Conservation (phyloP, 305 asterid genomes). For the Fraxinus baroniana region DNA sequence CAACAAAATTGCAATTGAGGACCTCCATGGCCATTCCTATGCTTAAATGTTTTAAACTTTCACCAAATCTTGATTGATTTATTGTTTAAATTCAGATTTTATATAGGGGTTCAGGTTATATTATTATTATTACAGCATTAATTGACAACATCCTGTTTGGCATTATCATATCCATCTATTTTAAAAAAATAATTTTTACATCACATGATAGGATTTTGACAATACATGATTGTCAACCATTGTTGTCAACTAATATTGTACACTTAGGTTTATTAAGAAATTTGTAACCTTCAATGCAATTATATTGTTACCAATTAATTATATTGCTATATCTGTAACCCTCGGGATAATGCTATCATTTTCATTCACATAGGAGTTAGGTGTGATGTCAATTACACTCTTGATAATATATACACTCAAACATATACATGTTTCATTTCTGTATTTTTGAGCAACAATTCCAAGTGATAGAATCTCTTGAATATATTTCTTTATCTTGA, state of each 20-base stretch:
- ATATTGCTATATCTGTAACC: not conserved
- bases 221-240: no score
- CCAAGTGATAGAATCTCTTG: no score
- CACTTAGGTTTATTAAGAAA: not conserved
- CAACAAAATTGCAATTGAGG: not conserved
- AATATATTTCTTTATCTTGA: not conserved
- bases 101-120: not conserved
- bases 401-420: no score
- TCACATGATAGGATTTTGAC: no score
- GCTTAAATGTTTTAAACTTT: not conserved
- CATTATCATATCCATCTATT: no score
- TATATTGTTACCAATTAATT: not conserved
- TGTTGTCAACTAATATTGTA: no score
- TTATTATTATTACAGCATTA: not conserved
- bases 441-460: no score
- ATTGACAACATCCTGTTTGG: no score
- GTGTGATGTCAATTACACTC: not conserved
- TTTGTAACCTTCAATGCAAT: no score
- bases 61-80: not conserved
- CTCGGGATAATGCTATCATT: no score
- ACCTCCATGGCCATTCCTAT: not conserved
- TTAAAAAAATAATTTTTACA: no score
- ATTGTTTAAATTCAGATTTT: not conserved
- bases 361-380: not conserved
- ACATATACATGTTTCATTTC: no score